phyloP scores from a whole-genome alignment of 805 yeast species.

The Starmerella etchellsii region DNA sequence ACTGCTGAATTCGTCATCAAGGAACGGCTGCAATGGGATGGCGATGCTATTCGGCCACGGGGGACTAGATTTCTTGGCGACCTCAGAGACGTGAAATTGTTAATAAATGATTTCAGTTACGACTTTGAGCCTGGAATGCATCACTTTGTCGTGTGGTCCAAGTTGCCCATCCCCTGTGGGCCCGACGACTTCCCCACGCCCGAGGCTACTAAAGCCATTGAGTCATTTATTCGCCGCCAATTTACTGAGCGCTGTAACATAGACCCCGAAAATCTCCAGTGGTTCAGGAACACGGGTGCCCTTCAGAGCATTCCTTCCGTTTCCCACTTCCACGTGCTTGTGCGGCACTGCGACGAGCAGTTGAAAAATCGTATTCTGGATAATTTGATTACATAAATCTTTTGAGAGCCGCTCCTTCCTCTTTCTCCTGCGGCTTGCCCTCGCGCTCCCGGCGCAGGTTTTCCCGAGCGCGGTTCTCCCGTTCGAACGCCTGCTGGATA shows the following conservation, averaged over 20 bases:
- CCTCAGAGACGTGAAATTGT: slow-evolving; percentile 33
- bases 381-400: slow-evolving; percentile 12
- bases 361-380: background rate
- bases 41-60: slow-evolving; percentile 1
- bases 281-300: slow-evolving; percentile 49
- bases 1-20: slow-evolving; percentile 20
- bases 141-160: slow-evolving; percentile 48
- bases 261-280: slow-evolving; percentile 30
- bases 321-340: slow-evolving; percentile 45
- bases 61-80: slow-evolving; percentile 14
- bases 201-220: slow-evolving; percentile 30
- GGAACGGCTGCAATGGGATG: slow-evolving; percentile 24
- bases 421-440: slow-evolving; percentile 18
- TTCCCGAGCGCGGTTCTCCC: slow-evolving; percentile 41
- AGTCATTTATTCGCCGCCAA: slow-evolving; percentile 31
- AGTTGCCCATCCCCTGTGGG: slow-evolving; percentile 32
- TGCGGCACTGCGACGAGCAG: slow-evolving; percentile 19
- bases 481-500: slow-evolving; percentile 56
- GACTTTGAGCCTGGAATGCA: slow-evolving; percentile 35
- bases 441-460: slow-evolving; percentile 9
- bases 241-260: slow-evolving; percentile 33
- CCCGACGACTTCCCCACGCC: slow-evolving; percentile 31
- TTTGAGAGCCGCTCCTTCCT: slow-evolving; percentile 21
- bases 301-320: slow-evolving; percentile 43
- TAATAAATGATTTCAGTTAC: slow-evolving; percentile 45